These are phyloP conservation scores for Leishmania aethiopica DNA, from an alignment of 208 protist genomes.

Conservation along the genomic window DNA sequence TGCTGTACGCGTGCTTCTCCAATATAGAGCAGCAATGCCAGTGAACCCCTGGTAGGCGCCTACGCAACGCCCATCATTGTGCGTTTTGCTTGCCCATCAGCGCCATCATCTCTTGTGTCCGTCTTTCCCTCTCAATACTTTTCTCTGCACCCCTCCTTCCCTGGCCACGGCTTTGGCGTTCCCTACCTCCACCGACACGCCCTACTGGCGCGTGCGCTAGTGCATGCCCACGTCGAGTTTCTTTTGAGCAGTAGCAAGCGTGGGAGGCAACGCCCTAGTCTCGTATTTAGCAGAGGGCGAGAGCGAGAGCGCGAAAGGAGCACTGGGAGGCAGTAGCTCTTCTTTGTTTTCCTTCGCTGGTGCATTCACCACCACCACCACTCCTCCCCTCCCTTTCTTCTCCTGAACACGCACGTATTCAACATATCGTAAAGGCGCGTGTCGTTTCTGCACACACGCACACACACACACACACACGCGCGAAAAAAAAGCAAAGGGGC, in stretches of 20 bases:
- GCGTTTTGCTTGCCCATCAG: slow-evolving; percentile 8
- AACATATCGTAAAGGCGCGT: neutral
- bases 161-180: neutral
- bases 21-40: neutral
- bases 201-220: too few relatives aligned
- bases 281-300: neutral
- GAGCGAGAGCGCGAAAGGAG: neutral
- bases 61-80: neutral
- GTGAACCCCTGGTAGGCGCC: neutral
- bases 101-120: neutral
- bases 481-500: neutral
- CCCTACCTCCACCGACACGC: neutral
- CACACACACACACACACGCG: too few relatives aligned
- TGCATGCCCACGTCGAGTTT: neutral
- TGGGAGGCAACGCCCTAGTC: neutral
- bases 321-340: neutral
- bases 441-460: neutral
- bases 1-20: neutral
- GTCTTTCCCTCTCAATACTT: neutral
- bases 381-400: neutral
- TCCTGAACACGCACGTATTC: neutral
- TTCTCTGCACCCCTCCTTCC: neutral
- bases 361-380: neutral
- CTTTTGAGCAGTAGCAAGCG: neutral
- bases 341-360: neutral